A percentile compares a stretch with the other conserved stretches of the same genome.
Conservation (phyloP, 345 rosid species). For the Lepidium didymum region DNA sequence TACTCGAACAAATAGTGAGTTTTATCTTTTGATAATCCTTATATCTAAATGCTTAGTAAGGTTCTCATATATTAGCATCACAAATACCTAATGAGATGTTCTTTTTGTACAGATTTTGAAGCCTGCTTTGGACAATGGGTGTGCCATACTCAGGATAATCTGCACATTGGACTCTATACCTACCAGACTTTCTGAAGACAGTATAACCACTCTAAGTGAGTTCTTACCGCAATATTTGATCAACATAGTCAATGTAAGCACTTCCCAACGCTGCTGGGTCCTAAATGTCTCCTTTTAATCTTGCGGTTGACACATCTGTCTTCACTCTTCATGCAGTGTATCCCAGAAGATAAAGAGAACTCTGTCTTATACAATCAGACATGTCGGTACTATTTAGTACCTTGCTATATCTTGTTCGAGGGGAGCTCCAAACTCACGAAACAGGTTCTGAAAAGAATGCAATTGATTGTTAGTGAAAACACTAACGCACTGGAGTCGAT, state of each 20-base stretch:
- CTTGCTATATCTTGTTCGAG: conserved; percentile 57
- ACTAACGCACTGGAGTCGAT: conserved; percentile 14
- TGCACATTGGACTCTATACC: conserved; percentile 56
- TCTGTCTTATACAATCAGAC: conserved; percentile 11
- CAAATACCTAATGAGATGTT: neutral
- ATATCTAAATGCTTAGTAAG: neutral
- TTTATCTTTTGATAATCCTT: neutral
- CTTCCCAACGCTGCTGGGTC: neutral
- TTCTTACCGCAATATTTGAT: conserved; percentile 53
- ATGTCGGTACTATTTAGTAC: conserved; percentile 42
- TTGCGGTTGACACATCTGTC: neutral
- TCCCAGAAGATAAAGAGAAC: conserved; percentile 40
- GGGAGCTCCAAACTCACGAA: conserved; percentile 43
- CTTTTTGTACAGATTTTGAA: conserved; percentile 36
- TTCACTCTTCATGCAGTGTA: conserved; percentile 37
- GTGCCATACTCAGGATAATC: conserved; percentile 69
- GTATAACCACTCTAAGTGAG: conserved; percentile 40
- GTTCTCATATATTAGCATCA: neutral
- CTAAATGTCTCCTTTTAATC: neutral
- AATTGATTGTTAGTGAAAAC: conserved; percentile 30
- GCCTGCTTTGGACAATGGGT: conserved; percentile 51
- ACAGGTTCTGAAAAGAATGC: conserved; percentile 41
- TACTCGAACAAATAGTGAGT: conserved; percentile 62
- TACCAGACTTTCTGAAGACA: conserved; percentile 56
- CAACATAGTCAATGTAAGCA: conserved; percentile 51